Conservation (phyloP, 1,139 yeast genomes). For the Eremothecium sinecaudum region DNA sequence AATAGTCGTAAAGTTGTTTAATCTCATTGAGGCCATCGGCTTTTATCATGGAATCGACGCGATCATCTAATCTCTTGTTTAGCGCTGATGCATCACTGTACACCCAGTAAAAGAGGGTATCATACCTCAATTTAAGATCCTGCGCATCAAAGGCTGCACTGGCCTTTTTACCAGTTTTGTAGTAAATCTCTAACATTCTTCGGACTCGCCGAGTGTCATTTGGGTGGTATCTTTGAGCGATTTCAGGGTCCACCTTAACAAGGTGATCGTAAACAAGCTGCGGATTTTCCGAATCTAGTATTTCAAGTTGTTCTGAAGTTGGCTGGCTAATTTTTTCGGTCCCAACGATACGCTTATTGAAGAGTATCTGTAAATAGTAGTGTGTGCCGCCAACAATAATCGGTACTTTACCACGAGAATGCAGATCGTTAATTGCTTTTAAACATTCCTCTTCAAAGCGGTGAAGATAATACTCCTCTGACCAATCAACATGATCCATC, state of each 20-base stretch:
- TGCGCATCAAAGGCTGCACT: constrained; percentile 65
- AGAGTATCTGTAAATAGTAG: constrained; percentile 74
- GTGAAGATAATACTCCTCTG: constrained; percentile 75
- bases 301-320: constrained; percentile 35
- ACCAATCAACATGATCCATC: constrained; percentile 75
- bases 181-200: constrained; percentile 74
- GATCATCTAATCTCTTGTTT: constrained; percentile 52
- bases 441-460: constrained; percentile 67
- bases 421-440: constrained; percentile 48
- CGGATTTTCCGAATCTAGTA: constrained; percentile 51
- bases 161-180: constrained; percentile 55
- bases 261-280: constrained; percentile 43
- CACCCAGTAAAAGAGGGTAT: constrained; percentile 74
- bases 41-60: constrained; percentile 78
- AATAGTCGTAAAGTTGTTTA: constrained; percentile 43
- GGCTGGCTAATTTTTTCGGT: constrained; percentile 24
- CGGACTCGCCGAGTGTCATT: constrained; percentile 71
- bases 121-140: constrained; percentile 47
- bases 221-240: constrained; percentile 83
- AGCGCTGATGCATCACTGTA: constrained; percentile 58
- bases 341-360: constrained; percentile 33
- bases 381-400: constrained; percentile 95
- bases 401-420: constrained; percentile 62
- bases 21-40: constrained; percentile 66
- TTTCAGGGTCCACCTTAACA: constrained; percentile 51